These are phyloP conservation scores for Yamadazyma trypodendri DNA, from an alignment of 1,139 yeast genomes.

Conservation along the genomic window DNA sequence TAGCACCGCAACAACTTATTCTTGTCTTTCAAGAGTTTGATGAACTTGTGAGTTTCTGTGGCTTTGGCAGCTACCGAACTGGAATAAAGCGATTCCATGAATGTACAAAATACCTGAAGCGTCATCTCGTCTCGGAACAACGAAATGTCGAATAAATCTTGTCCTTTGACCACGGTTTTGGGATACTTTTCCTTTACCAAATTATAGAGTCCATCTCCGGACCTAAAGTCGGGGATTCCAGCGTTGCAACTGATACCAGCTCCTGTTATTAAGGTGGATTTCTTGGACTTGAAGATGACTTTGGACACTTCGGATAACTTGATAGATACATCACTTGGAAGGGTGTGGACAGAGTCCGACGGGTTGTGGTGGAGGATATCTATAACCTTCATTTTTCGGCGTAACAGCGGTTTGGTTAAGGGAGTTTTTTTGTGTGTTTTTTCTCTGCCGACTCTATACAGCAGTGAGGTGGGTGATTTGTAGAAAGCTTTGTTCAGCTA, in stretches of 20 bases:
- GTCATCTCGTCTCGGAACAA: slow-evolving; percentile 69
- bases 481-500: no score
- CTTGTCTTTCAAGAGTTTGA: slow-evolving; percentile 61
- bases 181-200: slow-evolving; percentile 67
- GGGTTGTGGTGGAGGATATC: slow-evolving; percentile 22
- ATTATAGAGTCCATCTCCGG: slow-evolving; percentile 79
- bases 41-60: slow-evolving; percentile 80
- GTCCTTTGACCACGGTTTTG: slow-evolving; percentile 67
- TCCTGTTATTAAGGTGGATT: slow-evolving; percentile 71
- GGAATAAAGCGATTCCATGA: slow-evolving; percentile 70
- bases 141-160: slow-evolving; percentile 85
- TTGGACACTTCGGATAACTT: slow-evolving; percentile 40
- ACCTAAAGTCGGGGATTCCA: slow-evolving; percentile 93
- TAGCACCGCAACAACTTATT: slow-evolving; percentile 78
- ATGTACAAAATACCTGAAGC: slow-evolving; percentile 69
- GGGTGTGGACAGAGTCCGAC: slow-evolving; percentile 14
- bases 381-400: slow-evolving; percentile 31
- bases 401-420: not conserved
- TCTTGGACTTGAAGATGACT: slow-evolving; percentile 46
- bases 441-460: no score
- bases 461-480: no score
- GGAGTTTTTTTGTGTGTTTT: not conserved
- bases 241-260: slow-evolving; percentile 97
- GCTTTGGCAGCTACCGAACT: slow-evolving; percentile 68
- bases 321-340: slow-evolving; percentile 30